Evolutionary conservation across 345 rosid genomes (phyloP), one percentile per base, ranked within the genome.

Genomic region (Citrus cavaleriei): DNA sequence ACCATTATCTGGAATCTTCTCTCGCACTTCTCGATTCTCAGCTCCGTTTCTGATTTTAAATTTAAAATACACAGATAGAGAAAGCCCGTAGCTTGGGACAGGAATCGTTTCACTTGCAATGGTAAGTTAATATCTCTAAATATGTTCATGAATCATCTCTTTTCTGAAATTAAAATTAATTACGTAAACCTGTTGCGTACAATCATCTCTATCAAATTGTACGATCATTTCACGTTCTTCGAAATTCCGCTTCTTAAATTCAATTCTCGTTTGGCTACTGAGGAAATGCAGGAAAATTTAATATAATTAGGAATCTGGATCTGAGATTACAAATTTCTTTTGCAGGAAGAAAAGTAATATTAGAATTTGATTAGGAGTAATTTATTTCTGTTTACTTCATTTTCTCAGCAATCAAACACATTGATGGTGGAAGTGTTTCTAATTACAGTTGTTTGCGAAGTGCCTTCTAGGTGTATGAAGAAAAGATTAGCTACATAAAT

Each of bases 391-490:
- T 30, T 30, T 10, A 21, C 68, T 64, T 34, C 32, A 58, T 57
- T 72, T 10, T 34, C 76, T 9, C 32, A 42, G 32, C 27, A 12
- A 27, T 55, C 61, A 10, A 63, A 10, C 78, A 63, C 21, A 71
- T 58, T 58, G 42, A 55, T 21, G 6, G 28, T 21, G 64, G 40
- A 10, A 30, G 19, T 22, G 35, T 55, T 6, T 14, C 58, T 5
- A 2, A 72, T 12, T 35, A n/a, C 7, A 34, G 34, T 58, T 73
- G 46, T 72, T 54, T n/a, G 59, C 19, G n/a, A 22, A 63, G 30
- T n/a, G 59, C 57, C 66, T 28, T 61, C 57, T 54, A 74, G 59
- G 40, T 75, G 49, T 40, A 12, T 27, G 78, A 75, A 49, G 78
- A 75, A 74, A 74, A 27, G 37, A 14, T 40, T 62, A 58, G 63